Base-by-base conservation (phyloP, 768 basidiomycete genomes). In the Leccinum arenicola region DNA sequence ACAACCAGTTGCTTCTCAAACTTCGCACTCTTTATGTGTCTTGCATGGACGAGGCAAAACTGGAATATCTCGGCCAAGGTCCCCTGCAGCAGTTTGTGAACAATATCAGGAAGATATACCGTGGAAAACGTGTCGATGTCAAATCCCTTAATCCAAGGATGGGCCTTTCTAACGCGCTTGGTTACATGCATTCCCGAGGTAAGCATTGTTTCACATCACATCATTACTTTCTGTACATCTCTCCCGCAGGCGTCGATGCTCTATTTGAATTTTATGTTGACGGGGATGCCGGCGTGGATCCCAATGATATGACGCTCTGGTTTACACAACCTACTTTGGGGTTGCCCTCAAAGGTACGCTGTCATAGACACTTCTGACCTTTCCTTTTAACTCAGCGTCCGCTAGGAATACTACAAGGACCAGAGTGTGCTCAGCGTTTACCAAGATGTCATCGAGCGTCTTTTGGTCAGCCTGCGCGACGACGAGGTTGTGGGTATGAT, bases 151-250 rank as follows among this genome's bases (percentile, higher is more conserved):
- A 70, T 55, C 73, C 76, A 40, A 72, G 73, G 27, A 78, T 81
- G 6, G 87, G 89, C 23, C 71, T 97, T 61, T 97, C 95, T 3
- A 86, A 89, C 45, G 87, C 92, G 0, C 71, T 97, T 49, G 86
- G 92, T 7, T 97, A 84, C 71, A 78, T 96, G 54, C 95, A 98
- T 70, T 92, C 95, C 23, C 80, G 85, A 76, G 93, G 94, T 88
- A 63, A 64, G 79, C 38, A 7, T 52, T 40, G 8, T 61, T 55
- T 52, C 45, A 58, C 7, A 11, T 27, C 36, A n/a, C 49, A 50
- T 33, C 52, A 47, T 6, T 40, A 19, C 51, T 36, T 8, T 21
- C n/a, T 61, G 29, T 21, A 48, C 35, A 64, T 56, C 14, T 56
- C 1, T 50, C 21, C 48, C 35, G 43, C 62, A 95, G 94, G 87